A percentile compares a stretch with the other conserved stretches of the same genome.
phyloP scores from a whole-genome alignment of 257 asterid species.

The Agastache rugosa region DNA sequence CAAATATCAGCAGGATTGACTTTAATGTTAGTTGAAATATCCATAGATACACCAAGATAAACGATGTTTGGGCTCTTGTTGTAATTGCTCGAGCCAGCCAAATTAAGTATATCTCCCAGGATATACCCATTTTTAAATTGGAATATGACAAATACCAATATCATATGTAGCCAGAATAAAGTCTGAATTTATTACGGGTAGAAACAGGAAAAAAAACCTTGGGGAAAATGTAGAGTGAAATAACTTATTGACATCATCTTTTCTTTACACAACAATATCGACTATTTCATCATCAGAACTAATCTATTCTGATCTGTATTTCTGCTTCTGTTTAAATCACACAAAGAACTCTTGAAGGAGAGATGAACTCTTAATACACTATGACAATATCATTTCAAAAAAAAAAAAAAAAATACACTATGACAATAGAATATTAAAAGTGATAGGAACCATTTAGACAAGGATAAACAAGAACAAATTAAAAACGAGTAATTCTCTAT shows the following conservation, averaged over 20 bases:
- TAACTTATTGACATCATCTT: neutral
- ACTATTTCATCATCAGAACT: neutral
- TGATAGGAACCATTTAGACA: too few relatives aligned
- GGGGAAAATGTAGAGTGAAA: neutral
- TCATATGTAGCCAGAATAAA: neutral
- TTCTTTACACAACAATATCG: neutral
- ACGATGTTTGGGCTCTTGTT: neutral
- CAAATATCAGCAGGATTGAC: slow-evolving; percentile 14
- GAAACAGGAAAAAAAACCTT: neutral
- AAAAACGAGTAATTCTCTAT: neutral
- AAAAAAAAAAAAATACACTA: too few relatives aligned
- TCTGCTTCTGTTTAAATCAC: neutral
- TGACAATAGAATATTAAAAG: neutral
- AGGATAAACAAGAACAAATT: too few relatives aligned
- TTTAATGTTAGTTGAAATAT: neutral
- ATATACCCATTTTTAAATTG: too few relatives aligned
- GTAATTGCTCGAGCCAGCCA: neutral
- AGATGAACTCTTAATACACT: neutral
- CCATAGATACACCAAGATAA: neutral
- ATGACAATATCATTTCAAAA: too few relatives aligned
- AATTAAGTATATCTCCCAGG: neutral
- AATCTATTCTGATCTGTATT: neutral
- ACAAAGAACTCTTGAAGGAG: neutral
- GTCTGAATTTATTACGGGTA: neutral
- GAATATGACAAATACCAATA: too few relatives aligned